Conservation (phyloP, 2,329 filamentous ascomycete genomes). For the Nothophaeocryptopus gaeumannii region DNA sequence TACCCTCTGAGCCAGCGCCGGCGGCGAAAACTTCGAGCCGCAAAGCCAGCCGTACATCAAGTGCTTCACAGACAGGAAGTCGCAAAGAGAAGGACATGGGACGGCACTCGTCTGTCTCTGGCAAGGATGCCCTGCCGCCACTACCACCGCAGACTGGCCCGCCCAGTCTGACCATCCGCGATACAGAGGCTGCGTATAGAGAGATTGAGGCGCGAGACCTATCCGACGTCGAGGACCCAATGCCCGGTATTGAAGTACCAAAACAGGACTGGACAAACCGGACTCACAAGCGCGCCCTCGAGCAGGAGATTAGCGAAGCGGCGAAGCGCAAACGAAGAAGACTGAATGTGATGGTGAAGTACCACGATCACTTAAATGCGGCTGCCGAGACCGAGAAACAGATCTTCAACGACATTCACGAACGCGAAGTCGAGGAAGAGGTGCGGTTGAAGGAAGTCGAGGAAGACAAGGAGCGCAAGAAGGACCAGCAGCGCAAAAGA, state of each 20-base stretch:
- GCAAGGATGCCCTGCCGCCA: conserved; percentile 10
- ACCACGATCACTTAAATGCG: conserved; percentile 59
- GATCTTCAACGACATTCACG: conserved; percentile 73
- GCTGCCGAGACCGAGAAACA: conserved; percentile 71
- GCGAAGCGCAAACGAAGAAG: conserved; percentile 65
- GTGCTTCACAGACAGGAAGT: conserved; percentile 23
- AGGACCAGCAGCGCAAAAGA: conserved; percentile 98
- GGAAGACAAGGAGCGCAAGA: conserved; percentile 97
- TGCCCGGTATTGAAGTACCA: conserved; percentile 50
- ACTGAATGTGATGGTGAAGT: conserved; percentile 54
- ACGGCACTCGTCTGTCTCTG: too few species aligned
- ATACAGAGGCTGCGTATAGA: conserved; percentile 58
- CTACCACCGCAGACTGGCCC: conserved; percentile 33
- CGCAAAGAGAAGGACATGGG: not conserved
- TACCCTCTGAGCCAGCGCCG: conserved; percentile 7
- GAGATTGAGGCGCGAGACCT: conserved; percentile 64
- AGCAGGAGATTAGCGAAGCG: conserved; percentile 62
- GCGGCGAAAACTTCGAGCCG: conserved; percentile 21
- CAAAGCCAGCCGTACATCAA: conserved; percentile 30
- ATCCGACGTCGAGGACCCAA: conserved; percentile 57
- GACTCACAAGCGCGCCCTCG: conserved; percentile 64
- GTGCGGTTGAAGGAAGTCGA: conserved; percentile 87
- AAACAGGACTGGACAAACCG: conserved; percentile 54
- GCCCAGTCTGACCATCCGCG: conserved; percentile 38
- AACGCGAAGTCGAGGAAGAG: conserved; percentile 76